Evolutionary conservation across 2,329 filamentous ascomycete genomes (phyloP), one percentile per base, ranked within the genome.

Genomic region (Fusarium sp.): DNA sequence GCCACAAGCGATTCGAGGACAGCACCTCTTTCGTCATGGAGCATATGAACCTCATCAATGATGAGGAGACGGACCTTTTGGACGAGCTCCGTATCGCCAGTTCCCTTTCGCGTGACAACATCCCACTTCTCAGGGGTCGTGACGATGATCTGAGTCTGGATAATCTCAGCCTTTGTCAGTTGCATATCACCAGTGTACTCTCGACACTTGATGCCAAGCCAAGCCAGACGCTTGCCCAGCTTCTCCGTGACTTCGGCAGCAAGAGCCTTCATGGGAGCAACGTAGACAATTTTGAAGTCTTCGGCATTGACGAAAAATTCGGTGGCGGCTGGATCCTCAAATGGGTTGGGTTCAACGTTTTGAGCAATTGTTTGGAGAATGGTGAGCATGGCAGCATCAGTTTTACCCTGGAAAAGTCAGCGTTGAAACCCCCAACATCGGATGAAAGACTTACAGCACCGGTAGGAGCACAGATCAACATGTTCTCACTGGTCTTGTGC

Each of bases 61-160:
- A 99, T 98, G 69, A 99, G 88, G 2, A 99, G 87, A 12, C 96
- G 91, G 27, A 99, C 96, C 81, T 99, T 99, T 78, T 99, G 96
- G 16, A 99, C 97, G 4, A 99, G 89, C 80, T 98, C 96, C 0
- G 96, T 98, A 80, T 99, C 96, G 17, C 97, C 96, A 1, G 95
- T 98, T 65, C 96, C 97, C 83, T 98, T 99, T 70, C 96, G 90
- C 4, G 96, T 99, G 6, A 99, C 94, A 1, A 99, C 96, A 81
- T 99, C 96, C 97, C 97, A 99, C 83, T 99, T 99, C 84, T 99
- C 96, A 38, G 96, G 96, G 1, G 96, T 99, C 0, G 97, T 99
- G 58, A 99, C 96, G 69, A 99, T 98, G 75, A 99, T 96, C 80
- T 99, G 96, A 0, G 96, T 99, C 72, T 95, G 92, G 17, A 98